Evolutionary conservation across 2,329 filamentous ascomycete genomes (phyloP), one percentile per base, ranked within the genome.

Genomic region (Fusarium falciforme): DNA sequence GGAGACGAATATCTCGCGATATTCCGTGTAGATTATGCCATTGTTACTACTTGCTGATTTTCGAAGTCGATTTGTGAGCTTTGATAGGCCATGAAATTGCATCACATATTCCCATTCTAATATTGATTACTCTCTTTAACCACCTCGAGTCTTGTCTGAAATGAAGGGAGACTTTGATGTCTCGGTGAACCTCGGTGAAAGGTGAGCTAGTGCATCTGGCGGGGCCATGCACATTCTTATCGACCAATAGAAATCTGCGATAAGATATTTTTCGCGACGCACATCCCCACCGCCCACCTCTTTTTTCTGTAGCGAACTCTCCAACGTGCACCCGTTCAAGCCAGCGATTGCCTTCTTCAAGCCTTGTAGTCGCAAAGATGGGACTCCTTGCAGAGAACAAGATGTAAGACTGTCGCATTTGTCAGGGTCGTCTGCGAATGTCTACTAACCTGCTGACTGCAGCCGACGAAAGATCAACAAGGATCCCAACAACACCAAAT

Each of bases 401-500:
- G 68, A 82, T 68, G 82, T 82, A 78, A 77, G 70, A 10, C 20
- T 10, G 9, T 20, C n/a, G 8, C 7, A 25, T 12, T 49, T n/a
- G 3, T 17, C 17, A 20, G 8, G 17, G 1, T 27, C 2, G 8
- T 36, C 12, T 10, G 16, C 12, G n/a, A 38, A 2, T 3, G 55
- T 2, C 14, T 49, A 20, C 77, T 79, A 69, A 77, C 61, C 27
- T 11, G 17, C 22, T 29, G 12, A 27, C 22, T 49, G 5, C 61
- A 84, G 83, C 62, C 82, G 82, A 61, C 77, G 87, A 57, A 97
- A 96, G 85, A 91, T 98, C 80, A 93, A 93, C 75, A 89, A 93
- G 81, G 96, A 99, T 84, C 96, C 96, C 9, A 98, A 98, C 85
- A 99, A 98, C 83, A 98, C 94, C 57, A 91, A 90, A 88, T 99